phyloP scores from a whole-genome alignment of 140 eudicot genomes.

The Stevia rebaudiana region DNA sequence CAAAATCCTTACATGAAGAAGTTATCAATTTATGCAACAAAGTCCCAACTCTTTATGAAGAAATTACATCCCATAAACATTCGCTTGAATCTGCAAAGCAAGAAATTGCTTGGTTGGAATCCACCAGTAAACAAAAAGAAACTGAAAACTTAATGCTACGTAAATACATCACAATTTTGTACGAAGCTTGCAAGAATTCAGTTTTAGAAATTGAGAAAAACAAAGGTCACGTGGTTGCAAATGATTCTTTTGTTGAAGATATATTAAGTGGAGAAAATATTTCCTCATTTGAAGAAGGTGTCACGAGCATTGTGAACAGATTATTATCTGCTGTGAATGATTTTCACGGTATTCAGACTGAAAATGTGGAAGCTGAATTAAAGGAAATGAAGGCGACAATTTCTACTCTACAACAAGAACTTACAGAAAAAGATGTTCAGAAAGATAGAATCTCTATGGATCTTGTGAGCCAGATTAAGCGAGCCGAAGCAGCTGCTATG shows the following conservation, averaged over 20 bases:
- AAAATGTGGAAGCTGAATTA: conserved; percentile 37
- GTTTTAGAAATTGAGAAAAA: conserved; percentile 50
- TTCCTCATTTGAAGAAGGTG: conserved; percentile 40
- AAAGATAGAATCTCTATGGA: conserved; percentile 69
- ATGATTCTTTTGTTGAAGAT: conserved; percentile 30
- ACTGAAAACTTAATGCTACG: conserved; percentile 39
- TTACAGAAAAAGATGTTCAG: conserved; percentile 81
- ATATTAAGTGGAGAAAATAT: conserved; percentile 22
- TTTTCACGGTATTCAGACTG: conserved; percentile 29
- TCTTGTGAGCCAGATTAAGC: conserved; percentile 75
- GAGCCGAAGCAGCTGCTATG: conserved; percentile 68
- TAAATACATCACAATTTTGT: conserved; percentile 42
- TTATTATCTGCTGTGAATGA: conserved; percentile 48
- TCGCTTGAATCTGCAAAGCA: conserved; percentile 44
- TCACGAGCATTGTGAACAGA: conserved; percentile 38
- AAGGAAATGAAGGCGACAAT: conserved; percentile 63
- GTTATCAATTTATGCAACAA: conserved; percentile 37
- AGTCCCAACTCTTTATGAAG: conserved; percentile 28
- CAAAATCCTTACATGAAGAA: conserved; percentile 41
- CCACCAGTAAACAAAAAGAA: conserved; percentile 49
- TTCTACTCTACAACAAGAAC: conserved; percentile 64
- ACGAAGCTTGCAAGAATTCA: conserved; percentile 59
- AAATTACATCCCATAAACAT: conserved; percentile 38
- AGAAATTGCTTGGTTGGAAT: conserved; percentile 42
- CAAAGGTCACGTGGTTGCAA: conserved; percentile 40